Evolutionary conservation across 345 rosid genomes (phyloP).

Genomic region (Melaleuca alternifolia): DNA sequence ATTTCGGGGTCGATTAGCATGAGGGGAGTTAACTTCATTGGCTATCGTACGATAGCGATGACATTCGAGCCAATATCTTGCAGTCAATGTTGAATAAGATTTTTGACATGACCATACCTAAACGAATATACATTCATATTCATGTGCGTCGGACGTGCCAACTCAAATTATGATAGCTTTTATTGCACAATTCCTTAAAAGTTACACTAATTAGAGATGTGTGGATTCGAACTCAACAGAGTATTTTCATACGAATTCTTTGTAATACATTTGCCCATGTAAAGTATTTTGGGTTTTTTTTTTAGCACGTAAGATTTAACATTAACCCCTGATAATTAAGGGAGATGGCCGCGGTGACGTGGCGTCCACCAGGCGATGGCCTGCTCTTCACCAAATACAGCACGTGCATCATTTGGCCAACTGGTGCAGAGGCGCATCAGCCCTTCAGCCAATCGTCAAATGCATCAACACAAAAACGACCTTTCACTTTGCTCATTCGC

Average conservation of each 20-base stretch:
- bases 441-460: neutral
- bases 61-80: neutral
- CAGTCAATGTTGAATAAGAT: neutral
- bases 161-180: accelerated
- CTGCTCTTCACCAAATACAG: neutral
- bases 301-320: neutral
- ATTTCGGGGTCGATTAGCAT: neutral
- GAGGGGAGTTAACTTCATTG: neutral
- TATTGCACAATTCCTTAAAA: neutral
- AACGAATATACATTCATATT: neutral
- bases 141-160: accelerated
- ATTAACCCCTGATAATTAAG: neutral
- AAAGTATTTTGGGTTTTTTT: neutral
- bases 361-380: neutral
- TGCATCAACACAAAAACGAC: neutral
- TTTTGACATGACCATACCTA: neutral
- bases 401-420: neutral
- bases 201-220: neutral
- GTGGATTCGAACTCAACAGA: neutral
- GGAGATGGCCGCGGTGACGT: neutral
- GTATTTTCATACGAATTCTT: neutral
- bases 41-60: neutral
- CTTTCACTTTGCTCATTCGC: neutral
- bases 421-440: neutral
- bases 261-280: neutral